Evolutionary conservation across 2,329 filamentous ascomycete genomes (phyloP), one percentile per base, ranked within the genome.

Genomic region (Aspergillus phoenicis): DNA sequence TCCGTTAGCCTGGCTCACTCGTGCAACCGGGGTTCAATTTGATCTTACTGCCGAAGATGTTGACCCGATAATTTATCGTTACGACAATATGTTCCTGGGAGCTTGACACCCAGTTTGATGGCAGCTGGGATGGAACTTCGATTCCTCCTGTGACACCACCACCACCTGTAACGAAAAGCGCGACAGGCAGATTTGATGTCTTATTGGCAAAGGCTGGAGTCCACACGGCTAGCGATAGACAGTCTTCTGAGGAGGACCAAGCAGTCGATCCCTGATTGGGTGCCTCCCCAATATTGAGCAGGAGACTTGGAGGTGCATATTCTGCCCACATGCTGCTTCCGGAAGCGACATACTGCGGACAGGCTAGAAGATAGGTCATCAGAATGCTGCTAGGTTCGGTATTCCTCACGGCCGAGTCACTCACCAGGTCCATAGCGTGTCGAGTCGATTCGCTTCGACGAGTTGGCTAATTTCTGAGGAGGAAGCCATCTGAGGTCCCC

Each of bases 11-110:
- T 11, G 33, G 5, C 10, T 36, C 33, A 36, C 5, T 36, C 6
- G 33, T 11, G 33, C 11, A 4, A 36, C 4, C 4, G 33, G 11
- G 33, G 11, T 36, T 36, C 33, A 36, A 36, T 11, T 5, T 36
- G 33, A 36, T 36, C 33, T 36, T 36, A 36, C 51, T 39, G 30
- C 51, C 51, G n/a, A 53, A 53, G 51, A 53, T 53, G 51, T 53
- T 53, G 7, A 53, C 51, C 11, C 51, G 51, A 20, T 53, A 53
- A 20, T 53, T 53, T 17, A 38, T 53, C 26, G 51, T 53, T 33
- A 53, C 51, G 8, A 53, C 51, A 2, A 53, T 53, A 17, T 53
- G 51, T 26, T 39, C 51, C 20, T 53, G 33, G 36, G 51, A 24
- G 10, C 20, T 33, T 17, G 38, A 33, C 7, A 53, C 51, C 30